Base-by-base conservation (phyloP, 163 green algal genomes). In the Volvox carteri region DNA sequence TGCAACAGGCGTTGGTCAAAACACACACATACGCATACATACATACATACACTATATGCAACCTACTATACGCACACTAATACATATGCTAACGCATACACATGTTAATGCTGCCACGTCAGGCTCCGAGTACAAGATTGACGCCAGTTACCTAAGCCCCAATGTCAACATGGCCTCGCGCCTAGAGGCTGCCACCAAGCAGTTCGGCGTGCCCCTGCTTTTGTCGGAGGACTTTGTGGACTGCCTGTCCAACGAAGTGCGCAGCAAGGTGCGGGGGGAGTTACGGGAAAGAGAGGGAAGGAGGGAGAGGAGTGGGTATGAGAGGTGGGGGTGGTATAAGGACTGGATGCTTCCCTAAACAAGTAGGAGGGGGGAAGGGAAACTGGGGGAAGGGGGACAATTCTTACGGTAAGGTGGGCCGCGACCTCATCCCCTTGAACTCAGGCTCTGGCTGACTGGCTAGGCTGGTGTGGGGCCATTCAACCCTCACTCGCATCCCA, bases 121-220 rank as follows among this genome's bases (percentile, higher is more conserved):
- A 95, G 93, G 97, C 28, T 98, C 94, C 25, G 95, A 98, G 89
- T 96, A 98, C 96, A 99, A 99, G 94, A 97, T 99, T 48, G 97
- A 99, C 81, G 97, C 97, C 11, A 97, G 93, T 60, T 99, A 99
- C 92, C 93, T 99, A 44, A 98, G 96, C 6, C 97, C 97, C 52
- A 98, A 99, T 89, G 97, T 99, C 75, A 99, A 99, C 95, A 98
- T 99, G 94, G 97, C 97, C 1, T 96, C 94, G 6, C 93, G 97
- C 16, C 93, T 99, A 73, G 97, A 99, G 90, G 97, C 97, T 0
- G 97, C 97, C 81, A 99, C 97, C 33, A 99, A 99, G 94, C 97
- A 99, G 95, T 99, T 98, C 87, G 93, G 95, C 23, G 92, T 94
- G 39, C 90, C 93, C 56, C 91, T 99, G 46, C 95, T 99, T 77